Evolutionary conservation across 2,329 filamentous ascomycete genomes (phyloP), one percentile per base, ranked within the genome.

Genomic region (Pseudogymnoascus sp.): DNA sequence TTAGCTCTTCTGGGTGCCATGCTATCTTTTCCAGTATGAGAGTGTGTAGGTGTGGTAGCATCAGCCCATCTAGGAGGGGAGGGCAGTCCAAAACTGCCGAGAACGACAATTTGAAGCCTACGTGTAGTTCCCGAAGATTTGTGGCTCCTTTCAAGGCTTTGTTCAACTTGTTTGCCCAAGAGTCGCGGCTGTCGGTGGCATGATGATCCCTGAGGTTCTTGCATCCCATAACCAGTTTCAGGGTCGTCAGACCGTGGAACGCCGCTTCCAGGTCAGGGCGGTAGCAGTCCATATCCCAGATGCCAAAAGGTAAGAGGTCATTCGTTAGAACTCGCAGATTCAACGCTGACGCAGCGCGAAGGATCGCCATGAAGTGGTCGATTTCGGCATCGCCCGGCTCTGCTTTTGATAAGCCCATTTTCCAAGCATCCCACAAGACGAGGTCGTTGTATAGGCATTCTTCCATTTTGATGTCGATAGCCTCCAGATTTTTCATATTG

Each of bases 401-500:
- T n/a, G 59, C 59, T 61, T 43, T 38, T 25, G 59, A 38, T 61
- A 38, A 31, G 14, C 59, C 59, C 36, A 38, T 43, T 11, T 43
- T 61, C 59, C 38, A 61, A 23, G 59, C 38, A 38, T 61, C 38
- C 59, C 36, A 43, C 59, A 38, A 16, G 38, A 38, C 38, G n/a
- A 18, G 40, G 23, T 62, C 38, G 7, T 43, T 34, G 60, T 62
- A 53, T 38, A 46, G n/a, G 12, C 60, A 53, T 1, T 62, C 60
- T 25, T 53, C 42, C 28, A 53, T 62, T 34, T 59, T 66, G n/a
- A 72, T 66, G 12, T 67, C 61, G 4, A 72, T 49, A 5, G 37
- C 59, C 18, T 64, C 63, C 9, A 73, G 62, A 56, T 68, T 69
- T 5, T 62, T 60, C 11, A 73, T 60, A 3, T 34, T 42, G 4